A percentile compares a stretch with the other conserved stretches of the same genome.
phyloP scores from a whole-genome alignment of 129 eudicot species.

The Centaurea solstitialis region DNA sequence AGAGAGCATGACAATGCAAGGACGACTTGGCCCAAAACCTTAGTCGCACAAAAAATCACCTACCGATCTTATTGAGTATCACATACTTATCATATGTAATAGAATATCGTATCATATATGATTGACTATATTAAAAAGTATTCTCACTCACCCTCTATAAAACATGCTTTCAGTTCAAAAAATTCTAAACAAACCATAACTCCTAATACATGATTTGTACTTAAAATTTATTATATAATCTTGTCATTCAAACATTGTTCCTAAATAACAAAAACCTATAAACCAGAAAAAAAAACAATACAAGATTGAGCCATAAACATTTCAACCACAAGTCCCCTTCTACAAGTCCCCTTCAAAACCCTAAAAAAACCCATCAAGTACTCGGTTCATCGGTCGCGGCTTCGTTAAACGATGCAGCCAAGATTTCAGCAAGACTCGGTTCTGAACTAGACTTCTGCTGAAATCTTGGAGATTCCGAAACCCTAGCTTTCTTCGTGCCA shows the following conservation, averaged over 20 bases:
- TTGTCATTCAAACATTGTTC: not conserved
- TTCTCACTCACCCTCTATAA: not conserved
- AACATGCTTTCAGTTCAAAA: not conserved
- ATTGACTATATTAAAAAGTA: too few relatives aligned
- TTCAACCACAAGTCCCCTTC: not conserved
- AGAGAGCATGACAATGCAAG: too few relatives aligned
- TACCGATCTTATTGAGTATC: too few relatives aligned
- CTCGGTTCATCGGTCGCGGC: slow-evolving; percentile 34
- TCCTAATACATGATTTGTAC: not conserved
- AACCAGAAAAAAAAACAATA: not conserved
- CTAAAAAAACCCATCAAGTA: not conserved
- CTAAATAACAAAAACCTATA: slow-evolving; percentile 5
- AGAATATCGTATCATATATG: too few relatives aligned
- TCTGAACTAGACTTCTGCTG: slow-evolving; percentile 35
- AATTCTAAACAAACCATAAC: not conserved
- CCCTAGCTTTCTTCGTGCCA: slow-evolving; percentile 46
- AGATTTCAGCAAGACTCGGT: slow-evolving; percentile 78
- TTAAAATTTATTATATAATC: not conserved
- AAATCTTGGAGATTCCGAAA: slow-evolving; percentile 34
- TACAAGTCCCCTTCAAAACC: too few relatives aligned
- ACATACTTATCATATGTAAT: too few relatives aligned
- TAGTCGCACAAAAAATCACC: too few relatives aligned
- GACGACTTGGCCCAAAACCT: too few relatives aligned
- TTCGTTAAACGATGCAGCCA: slow-evolving; percentile 67
- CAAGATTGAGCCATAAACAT: slow-evolving; percentile 17